Evolutionary conservation across 306 rosid species (phyloP).

Genomic region (Glycine soja): DNA sequence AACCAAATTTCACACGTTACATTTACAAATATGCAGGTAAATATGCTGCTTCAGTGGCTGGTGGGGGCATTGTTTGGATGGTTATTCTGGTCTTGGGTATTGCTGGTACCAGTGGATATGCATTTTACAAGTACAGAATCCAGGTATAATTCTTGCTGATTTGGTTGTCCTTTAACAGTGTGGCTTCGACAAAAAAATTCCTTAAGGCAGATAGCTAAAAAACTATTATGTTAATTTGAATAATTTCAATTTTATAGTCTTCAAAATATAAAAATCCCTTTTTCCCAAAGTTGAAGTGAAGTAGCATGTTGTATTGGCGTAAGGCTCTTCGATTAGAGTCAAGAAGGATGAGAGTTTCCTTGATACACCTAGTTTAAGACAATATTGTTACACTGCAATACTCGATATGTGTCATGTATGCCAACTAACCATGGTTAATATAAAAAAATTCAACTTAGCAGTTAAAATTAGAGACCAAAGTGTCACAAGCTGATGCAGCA

Average conservation of each 20-base stretch:
- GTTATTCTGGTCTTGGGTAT: constrained; percentile 67
- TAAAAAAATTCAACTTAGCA: not conserved
- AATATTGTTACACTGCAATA: not conserved
- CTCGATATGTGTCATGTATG: not conserved
- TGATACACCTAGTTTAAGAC: not conserved
- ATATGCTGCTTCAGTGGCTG: constrained; percentile 42
- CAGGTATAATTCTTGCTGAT: constrained; percentile 59
- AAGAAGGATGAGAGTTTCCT: constrained; percentile 4
- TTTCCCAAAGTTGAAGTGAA: not conserved
- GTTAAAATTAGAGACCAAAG: not conserved
- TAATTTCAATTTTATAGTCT: not conserved
- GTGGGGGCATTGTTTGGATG: constrained; percentile 71
- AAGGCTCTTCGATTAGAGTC: not conserved
- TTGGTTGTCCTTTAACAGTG: constrained; percentile 27
- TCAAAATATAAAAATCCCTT: not conserved
- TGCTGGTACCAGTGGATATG: constrained; percentile 73
- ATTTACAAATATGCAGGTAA: constrained; percentile 52
- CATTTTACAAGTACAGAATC: constrained; percentile 96
- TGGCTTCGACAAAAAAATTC: not conserved
- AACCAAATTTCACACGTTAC: not conserved
- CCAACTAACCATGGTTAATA: not conserved
- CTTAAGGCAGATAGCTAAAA: not conserved
- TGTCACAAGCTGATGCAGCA: not conserved
- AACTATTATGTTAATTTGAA: not conserved
- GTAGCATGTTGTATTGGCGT: not conserved